Base-by-base conservation (phyloP, 176 grass and related monocot species). In the Panicum miliaceum region DNA sequence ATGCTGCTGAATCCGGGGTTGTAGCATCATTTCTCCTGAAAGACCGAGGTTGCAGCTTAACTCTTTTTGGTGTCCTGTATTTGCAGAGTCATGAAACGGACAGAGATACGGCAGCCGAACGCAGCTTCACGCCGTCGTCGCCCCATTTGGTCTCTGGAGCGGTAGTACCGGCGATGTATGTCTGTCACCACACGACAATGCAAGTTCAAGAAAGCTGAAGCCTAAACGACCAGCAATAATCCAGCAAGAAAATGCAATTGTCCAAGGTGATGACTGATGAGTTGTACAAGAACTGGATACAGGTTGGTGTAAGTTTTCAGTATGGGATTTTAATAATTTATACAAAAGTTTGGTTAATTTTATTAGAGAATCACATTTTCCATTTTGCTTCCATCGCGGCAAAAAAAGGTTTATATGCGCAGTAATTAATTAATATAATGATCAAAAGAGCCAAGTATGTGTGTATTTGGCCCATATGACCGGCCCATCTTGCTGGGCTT, bases 91-190 rank as follows among this genome's bases (percentile, higher is more conserved):
- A 98, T 22, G 82, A 74, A 45, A 95, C 42, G 2, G 96, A 95
- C 8, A 95, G 63, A 81, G 96, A 98, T 63, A 95, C 85, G 68
- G 96, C 93, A 79, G 91, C 93, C 20, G 93, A 98, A 27, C 91
- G 91, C 66, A 98, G 82, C 78, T 83, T 98, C 47, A 92, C 72
- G 12, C 93, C 93, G 52, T 98, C 96, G 29, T 85, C 85, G 36
- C 89, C 89, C 96, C 96, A 98, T 79, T 90, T 95, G 14, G 75
- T 71, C 65, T 98, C 82, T 61, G 96, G 96, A 82, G 93, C 96
- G 63, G 93, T 84, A 32, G 85, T 91, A 63, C 87, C 96, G 5
- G 89, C 93, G 45, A 98, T 92, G 70, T 92, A 95, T 61, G 93
- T 89, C 96, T 98, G 84, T 76, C 29, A 77, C 34, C 71, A 79